A percentile compares a stretch with the other conserved stretches of the same genome.
Evolutionary conservation across 371 early-diverging fungal genomes (phyloP).

Genomic region (Rhizopus stolonifer): DNA sequence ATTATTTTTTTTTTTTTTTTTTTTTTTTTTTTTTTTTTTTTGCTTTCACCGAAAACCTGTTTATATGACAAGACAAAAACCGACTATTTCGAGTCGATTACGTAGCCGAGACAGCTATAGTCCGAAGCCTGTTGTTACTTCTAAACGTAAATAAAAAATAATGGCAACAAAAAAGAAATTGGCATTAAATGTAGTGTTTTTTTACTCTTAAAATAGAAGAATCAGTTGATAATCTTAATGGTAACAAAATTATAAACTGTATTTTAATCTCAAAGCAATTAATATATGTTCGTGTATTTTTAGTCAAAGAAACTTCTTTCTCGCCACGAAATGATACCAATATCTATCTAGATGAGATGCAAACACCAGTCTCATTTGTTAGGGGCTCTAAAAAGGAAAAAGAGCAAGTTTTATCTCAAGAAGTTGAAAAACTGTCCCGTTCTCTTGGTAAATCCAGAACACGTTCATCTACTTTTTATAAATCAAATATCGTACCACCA

Average conservation of each 20-base stretch:
- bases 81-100: constrained; percentile 16
- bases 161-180: not conserved
- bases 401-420: constrained; percentile 3
- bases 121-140: not conserved
- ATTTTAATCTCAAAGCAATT: not conserved
- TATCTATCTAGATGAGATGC: constrained; percentile 24
- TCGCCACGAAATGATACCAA: constrained; percentile 15
- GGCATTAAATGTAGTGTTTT: not conserved
- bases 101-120: constrained; percentile 9
- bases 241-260: not conserved
- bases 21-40: constrained; percentile 2
- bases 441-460: constrained; percentile 4
- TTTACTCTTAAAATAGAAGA: not conserved
- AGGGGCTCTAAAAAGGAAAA: constrained; percentile 11
- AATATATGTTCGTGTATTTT: not conserved
- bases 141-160: not conserved
- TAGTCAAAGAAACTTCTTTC: not conserved
- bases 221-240: not conserved
- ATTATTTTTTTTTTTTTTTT: constrained; percentile 2
- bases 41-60: not conserved
- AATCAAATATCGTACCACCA: constrained; percentile 5
- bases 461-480: constrained; percentile 17
- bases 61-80: constrained; percentile 16
- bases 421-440: not conserved
- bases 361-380: constrained; percentile 12